Evolutionary conservation across 208 protist species (phyloP).

Genomic region (Acanthamoeba lenticulata): DNA sequence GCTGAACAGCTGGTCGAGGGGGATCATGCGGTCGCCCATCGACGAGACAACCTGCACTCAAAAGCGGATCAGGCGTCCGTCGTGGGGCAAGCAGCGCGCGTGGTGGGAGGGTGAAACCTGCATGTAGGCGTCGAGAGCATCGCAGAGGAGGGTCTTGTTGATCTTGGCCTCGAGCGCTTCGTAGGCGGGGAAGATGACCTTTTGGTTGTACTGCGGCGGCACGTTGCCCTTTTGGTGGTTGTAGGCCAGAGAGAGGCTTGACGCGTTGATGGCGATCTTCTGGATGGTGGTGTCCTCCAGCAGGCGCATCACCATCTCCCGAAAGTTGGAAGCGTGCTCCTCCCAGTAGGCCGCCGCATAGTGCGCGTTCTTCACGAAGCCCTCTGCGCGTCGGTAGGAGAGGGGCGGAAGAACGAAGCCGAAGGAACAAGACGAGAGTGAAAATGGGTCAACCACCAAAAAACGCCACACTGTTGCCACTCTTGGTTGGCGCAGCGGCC

Average conservation of each 20-base stretch:
- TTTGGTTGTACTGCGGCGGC: conserved; percentile 64
- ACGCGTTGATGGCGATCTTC: conserved; percentile 49
- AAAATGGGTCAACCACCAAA: too few species aligned
- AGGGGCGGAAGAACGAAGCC: not conserved
- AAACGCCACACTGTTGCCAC: too few species aligned
- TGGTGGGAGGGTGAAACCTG: not conserved
- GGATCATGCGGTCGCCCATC: not conserved
- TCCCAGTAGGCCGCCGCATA: conserved; percentile 62
- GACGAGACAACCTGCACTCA: not conserved
- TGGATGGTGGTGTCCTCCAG: conserved; percentile 41
- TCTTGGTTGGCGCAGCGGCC: too few species aligned
- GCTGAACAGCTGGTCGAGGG: conserved; percentile 20
- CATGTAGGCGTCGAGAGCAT: conserved; percentile 53
- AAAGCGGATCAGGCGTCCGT: too few species aligned
- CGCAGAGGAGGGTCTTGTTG: conserved; percentile 1
- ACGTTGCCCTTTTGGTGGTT: conserved; percentile 27
- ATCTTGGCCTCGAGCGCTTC: not conserved
- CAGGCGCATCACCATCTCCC: conserved; percentile 29
- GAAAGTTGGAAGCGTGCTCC: conserved; percentile 46
- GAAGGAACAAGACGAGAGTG: not conserved
- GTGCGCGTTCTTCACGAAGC: conserved; percentile 41
- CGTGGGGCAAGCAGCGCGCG: not conserved
- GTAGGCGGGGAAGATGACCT: conserved; percentile 50
- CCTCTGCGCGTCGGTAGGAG: not conserved
- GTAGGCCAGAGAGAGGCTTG: conserved; percentile 3